Conservation (phyloP, 108 stramenopile genomes). For the Cyclotella sp. region DNA sequence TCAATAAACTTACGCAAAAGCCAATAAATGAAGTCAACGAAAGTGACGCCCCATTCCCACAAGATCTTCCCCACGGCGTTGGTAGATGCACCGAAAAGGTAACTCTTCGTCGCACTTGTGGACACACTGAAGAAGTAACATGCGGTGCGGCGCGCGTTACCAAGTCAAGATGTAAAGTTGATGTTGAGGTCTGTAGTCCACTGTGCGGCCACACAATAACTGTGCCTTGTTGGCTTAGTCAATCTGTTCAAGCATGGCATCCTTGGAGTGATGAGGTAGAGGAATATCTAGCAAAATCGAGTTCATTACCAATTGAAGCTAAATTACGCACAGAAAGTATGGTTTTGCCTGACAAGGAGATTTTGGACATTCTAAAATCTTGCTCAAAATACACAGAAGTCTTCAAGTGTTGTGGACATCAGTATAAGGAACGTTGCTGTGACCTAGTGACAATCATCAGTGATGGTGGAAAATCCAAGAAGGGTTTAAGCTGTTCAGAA, state of each 20-base stretch:
- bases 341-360: slow-evolving; percentile 21
- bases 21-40: slow-evolving; percentile 21
- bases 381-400: slow-evolving; percentile 16
- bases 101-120: slow-evolving; percentile 33
- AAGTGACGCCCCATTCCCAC: slow-evolving; percentile 17
- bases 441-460: slow-evolving; percentile 14
- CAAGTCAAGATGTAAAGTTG: slow-evolving; percentile 22
- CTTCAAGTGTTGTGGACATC: slow-evolving; percentile 24
- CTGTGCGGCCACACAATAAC: slow-evolving; percentile 31
- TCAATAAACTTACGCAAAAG: not conserved
- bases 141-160: slow-evolving; percentile 19
- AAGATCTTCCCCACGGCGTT: slow-evolving; percentile 16
- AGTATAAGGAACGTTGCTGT: slow-evolving; percentile 19
- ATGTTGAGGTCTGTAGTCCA: slow-evolving; percentile 10
- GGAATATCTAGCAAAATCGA: not conserved
- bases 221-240: slow-evolving; percentile 23
- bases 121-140: slow-evolving; percentile 34
- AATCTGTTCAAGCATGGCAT: slow-evolving; percentile 21
- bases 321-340: slow-evolving; percentile 9
- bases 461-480: slow-evolving; percentile 28
- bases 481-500: slow-evolving; percentile 23
- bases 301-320: slow-evolving; percentile 15
- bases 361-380: slow-evolving; percentile 10
- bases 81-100: slow-evolving; percentile 33
- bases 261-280: slow-evolving; percentile 20